Base-by-base conservation (phyloP, 192 early-diverging fungal species). In the Backusella sp. region DNA sequence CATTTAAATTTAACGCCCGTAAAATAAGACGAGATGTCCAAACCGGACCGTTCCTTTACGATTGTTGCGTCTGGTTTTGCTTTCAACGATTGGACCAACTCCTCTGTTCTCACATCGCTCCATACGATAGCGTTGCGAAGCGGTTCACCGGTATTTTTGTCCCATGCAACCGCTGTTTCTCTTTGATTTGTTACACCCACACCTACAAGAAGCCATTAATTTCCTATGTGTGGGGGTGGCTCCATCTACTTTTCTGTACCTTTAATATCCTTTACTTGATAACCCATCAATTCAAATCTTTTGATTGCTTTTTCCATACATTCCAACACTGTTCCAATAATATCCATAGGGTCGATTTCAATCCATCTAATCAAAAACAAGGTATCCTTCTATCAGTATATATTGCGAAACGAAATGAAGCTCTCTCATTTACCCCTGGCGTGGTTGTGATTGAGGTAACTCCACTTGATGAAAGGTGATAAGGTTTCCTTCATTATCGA, bases 161-260 rank as follows among this genome's bases (percentile, higher is more conserved):
- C 95, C 94, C 96, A 98, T 17, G 87, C 92, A 30, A 96, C 87
- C 6, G 92, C 90, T 4, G 96, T 97, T 79, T 98, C 96, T 74
- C 96, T 90, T 84, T 98, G 96, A 86, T 97, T 98, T 21, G 96
- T 98, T 73, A 98, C 93, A 3, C 96, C 96, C 21, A 98, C 88
- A 14, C 89, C 56, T 62, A 62, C 26, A 62, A 62, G 86, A 86
- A 28, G 28, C 9, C 26, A 26, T 28, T 14, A 62, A 28, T 62
- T 28, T 62, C 23, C 74, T 86, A 70, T 26, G 21, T 44, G 6
- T n/a, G 17, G 37, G 9, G 11, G 17, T 9, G 9, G 11, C 21
- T 41, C 8, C n/a, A n/a, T 42, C 11, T 17, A 7, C n/a, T 6
- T 34, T 32, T 2, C 4, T 56, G 3, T 73, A 80, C 75, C 79